Evolutionary conservation across 1,284 basidiomycete species (phyloP), one percentile per base, ranked within the genome.

Genomic region (Gymnopus androsaceus): DNA sequence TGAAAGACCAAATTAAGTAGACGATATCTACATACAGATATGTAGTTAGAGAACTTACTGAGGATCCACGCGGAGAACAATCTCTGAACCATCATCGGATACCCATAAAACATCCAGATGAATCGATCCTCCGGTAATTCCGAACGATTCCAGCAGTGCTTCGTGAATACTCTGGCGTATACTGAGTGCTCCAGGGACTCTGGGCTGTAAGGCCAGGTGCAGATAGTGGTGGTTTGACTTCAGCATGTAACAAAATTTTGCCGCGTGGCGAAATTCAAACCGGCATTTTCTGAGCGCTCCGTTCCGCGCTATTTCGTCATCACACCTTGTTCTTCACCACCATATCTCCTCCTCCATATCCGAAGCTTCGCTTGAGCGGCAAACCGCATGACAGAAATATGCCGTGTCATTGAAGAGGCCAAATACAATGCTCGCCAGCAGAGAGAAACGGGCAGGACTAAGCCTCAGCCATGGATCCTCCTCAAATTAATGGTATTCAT

Each of bases 391-490:
- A 12, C 51, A 17, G 38, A 51, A 17, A 31, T 62, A 55, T 79
- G 75, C 57, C 71, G 73, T 12, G 70, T 77, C 25, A 71, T 82
- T 46, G 68, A 80, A 47, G 75, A 81, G 58, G 75, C 76, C 14
- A 69, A 71, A 15, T 59, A 67, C 45, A 64, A 65, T 6, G 71
- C 72, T 5, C 63, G 70, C 27, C 72, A 76, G 61, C 74, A 72
- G 61, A 67, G 77, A 37, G 71, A n/a, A n/a, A n/a, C 69, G 36
- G 66, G 67, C 25, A 61, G 71, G 45, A 66, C 67, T 23, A 78
- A 75, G 62, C 78, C 80, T 3, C 84, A 84, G 63, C 80, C 85
- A 60, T 88, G 85, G 85, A 69, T 85, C 55, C 74, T 78, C 25
- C 78, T 75, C 61, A 89, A 89, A 71, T 63, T 85, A 41, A 75